These are phyloP conservation scores for Globisporangium ultimum DNA, from an alignment of 352 stramenopile species.

Conservation along the genomic window DNA sequence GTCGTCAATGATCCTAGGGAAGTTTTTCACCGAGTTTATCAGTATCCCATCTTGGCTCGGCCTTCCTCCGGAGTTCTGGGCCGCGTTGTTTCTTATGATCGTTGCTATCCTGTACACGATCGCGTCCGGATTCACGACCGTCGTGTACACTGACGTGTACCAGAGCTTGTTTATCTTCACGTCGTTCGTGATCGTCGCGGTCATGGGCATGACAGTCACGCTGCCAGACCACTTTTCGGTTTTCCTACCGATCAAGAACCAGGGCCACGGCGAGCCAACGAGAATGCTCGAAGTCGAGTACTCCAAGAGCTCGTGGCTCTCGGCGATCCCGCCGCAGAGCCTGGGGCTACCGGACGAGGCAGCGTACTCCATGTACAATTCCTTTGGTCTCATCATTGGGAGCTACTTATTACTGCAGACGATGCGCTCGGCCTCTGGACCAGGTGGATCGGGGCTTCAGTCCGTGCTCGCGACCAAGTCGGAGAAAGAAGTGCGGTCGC, in stretches of 20 bases:
- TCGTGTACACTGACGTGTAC: constrained; percentile 83
- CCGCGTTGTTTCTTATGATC: constrained; percentile 56
- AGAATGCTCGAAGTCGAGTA: constrained; percentile 47
- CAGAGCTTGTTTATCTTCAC: constrained; percentile 81
- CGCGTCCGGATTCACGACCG: constrained; percentile 63
- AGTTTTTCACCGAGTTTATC: constrained; percentile 80
- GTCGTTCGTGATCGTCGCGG: constrained; percentile 62
- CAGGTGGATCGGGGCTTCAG: constrained; percentile 62
- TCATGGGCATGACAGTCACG: constrained; percentile 53
- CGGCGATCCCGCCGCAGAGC: constrained; percentile 27
- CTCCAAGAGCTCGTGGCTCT: constrained; percentile 47
- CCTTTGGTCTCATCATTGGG: constrained; percentile 44
- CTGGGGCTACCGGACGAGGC: constrained; percentile 38
- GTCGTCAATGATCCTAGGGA: constrained; percentile 5
- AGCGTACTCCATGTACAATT: constrained; percentile 79
- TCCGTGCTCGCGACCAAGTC: constrained; percentile 77
- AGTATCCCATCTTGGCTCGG: constrained; percentile 48
- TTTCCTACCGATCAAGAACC: constrained; percentile 44
- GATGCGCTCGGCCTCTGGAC: constrained; percentile 68
- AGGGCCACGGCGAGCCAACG: constrained; percentile 20
- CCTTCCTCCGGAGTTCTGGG: constrained; percentile 71
- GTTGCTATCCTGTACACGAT: constrained; percentile 72
- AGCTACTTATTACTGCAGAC: constrained; percentile 64
- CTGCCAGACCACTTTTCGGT: constrained; percentile 55
- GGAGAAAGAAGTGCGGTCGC: constrained; percentile 70